These are phyloP conservation scores for Phaeodactylum tricornutum DNA, from an alignment of 108 stramenopile genomes.

Conservation along the genomic window DNA sequence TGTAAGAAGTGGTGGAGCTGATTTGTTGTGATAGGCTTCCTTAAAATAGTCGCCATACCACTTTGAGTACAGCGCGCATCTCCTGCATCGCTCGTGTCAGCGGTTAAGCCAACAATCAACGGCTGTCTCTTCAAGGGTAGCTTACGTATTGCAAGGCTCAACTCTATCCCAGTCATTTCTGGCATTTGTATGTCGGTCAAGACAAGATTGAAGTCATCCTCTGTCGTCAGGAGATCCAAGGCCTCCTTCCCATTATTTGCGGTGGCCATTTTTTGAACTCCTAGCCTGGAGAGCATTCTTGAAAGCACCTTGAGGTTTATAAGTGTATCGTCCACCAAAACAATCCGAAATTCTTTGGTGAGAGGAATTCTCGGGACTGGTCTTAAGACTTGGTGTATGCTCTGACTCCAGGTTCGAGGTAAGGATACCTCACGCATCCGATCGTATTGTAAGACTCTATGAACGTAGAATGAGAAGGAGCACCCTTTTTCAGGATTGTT, in stretches of 20 bases:
- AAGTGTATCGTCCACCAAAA: slow-evolving; percentile 11
- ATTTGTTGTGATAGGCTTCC: too few relatives aligned
- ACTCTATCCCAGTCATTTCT: too few relatives aligned
- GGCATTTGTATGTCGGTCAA: slow-evolving; percentile 14
- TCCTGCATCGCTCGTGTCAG: too few relatives aligned
- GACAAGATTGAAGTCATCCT: slow-evolving; percentile 7
- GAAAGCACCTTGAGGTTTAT: slow-evolving; percentile 14
- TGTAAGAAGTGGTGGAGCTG: too few relatives aligned
- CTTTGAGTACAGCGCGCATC: too few relatives aligned
- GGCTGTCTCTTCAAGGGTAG: too few relatives aligned
- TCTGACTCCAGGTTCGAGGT: neutral
- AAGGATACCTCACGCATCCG: slow-evolving; percentile 3
- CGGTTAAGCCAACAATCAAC: too few relatives aligned
- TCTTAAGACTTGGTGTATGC: neutral
- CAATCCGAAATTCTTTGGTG: slow-evolving; percentile 6
- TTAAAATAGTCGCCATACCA: too few relatives aligned
- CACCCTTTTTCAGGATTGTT: slow-evolving; percentile 8
- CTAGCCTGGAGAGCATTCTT: slow-evolving; percentile 5
- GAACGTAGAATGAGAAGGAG: slow-evolving; percentile 9
- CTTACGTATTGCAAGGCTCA: too few relatives aligned
- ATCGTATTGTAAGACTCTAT: too few relatives aligned
- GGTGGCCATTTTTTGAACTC: slow-evolving; percentile 1
- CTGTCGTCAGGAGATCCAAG: neutral
- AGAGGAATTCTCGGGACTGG: too few relatives aligned
- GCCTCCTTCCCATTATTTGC: slow-evolving; percentile 4